phyloP scores from a whole-genome alignment of 108 stramenopile species.

The Thalassiosira profunda region DNA sequence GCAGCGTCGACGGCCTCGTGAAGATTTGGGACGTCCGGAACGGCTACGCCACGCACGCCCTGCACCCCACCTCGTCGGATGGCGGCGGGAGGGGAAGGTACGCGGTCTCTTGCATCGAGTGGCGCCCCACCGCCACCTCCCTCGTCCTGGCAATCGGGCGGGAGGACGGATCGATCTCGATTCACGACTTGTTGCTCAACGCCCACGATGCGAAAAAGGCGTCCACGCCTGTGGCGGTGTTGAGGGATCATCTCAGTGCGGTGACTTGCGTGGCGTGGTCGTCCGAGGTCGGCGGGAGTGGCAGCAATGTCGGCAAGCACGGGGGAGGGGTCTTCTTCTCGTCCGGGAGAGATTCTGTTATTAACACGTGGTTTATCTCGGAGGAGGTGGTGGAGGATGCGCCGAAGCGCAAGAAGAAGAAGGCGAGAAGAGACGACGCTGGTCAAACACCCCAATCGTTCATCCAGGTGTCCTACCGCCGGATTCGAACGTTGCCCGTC shows the following conservation, averaged over 20 bases:
- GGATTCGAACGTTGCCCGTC: slow-evolving; percentile 81
- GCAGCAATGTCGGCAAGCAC: slow-evolving; percentile 19
- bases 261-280: slow-evolving; percentile 89
- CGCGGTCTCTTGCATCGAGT: slow-evolving; percentile 67
- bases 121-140: slow-evolving; percentile 57
- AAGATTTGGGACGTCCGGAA: slow-evolving; percentile 87
- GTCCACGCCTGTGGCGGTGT: slow-evolving; percentile 49
- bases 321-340: slow-evolving; percentile 67
- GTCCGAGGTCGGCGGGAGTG: slow-evolving; percentile 27
- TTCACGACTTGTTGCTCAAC: slow-evolving; percentile 75
- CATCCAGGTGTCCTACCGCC: slow-evolving; percentile 44
- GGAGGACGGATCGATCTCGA: slow-evolving; percentile 82
- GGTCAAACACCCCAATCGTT: slow-evolving; percentile 27
- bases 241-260: slow-evolving; percentile 89
- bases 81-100: slow-evolving; percentile 58
- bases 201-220: slow-evolving; percentile 39
- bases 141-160: slow-evolving; percentile 78
- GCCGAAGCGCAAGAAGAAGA: slow-evolving; percentile 44
- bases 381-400: slow-evolving; percentile 55
- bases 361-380: slow-evolving; percentile 89
- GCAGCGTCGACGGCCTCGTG: slow-evolving; percentile 84
- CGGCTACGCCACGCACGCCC: slow-evolving; percentile 84
- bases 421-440: slow-evolving; percentile 18
- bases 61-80: slow-evolving; percentile 56
- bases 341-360: slow-evolving; percentile 79